Conservation (phyloP, 2,329 filamentous ascomycete genomes). For the Calonectria honghensis region DNA sequence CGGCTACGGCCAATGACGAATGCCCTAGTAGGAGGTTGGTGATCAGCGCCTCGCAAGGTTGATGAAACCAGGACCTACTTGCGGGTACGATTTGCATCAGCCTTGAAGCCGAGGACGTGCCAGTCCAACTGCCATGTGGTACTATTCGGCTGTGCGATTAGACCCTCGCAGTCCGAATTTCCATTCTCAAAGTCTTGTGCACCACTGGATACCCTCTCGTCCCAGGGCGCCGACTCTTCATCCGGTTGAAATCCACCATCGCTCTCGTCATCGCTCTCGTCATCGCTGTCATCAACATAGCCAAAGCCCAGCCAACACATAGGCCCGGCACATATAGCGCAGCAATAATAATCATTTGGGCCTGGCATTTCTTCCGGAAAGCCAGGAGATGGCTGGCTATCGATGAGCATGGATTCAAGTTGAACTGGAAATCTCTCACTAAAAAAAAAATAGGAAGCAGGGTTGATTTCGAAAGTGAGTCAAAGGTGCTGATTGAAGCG, state of each 20-base stretch:
- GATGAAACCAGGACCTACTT: not conserved
- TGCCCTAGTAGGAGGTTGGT: not conserved
- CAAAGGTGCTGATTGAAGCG: too few species aligned
- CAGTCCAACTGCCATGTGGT: not conserved
- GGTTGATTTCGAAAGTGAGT: too few species aligned
- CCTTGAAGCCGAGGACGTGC: not conserved
- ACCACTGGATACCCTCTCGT: not conserved
- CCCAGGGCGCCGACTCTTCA: not conserved
- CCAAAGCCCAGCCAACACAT: not conserved
- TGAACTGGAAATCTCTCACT: too few species aligned
- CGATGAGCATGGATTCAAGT: too few species aligned
- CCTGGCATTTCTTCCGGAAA: not conserved
- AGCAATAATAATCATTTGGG: not conserved
- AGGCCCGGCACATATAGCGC: not conserved
- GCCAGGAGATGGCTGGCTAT: not conserved
- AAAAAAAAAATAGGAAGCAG: too few species aligned
- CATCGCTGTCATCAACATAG: too few species aligned
- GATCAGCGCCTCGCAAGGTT: not conserved
- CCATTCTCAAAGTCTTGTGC: not conserved
- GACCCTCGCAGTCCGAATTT: not conserved
- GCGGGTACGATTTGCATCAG: not conserved
- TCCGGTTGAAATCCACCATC: not conserved
- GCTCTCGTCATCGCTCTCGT: not conserved
- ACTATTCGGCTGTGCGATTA: not conserved
- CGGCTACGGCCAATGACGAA: not conserved